These are phyloP conservation scores for Lumnitzera littorea DNA, from an alignment of 345 rosid genomes.

Conservation along the genomic window DNA sequence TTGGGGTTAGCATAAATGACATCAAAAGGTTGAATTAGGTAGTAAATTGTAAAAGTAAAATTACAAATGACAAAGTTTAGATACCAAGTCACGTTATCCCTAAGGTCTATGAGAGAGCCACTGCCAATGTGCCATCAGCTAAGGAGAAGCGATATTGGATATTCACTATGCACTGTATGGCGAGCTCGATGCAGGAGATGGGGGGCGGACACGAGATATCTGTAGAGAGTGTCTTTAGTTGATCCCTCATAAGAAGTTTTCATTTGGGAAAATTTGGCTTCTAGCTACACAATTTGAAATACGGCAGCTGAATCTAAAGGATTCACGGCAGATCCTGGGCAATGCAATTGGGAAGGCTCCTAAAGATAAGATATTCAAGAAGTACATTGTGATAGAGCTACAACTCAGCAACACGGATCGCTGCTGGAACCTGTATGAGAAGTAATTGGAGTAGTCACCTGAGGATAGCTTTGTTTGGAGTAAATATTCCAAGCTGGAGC, in stretches of 20 bases:
- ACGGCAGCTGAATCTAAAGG: conserved; percentile 68
- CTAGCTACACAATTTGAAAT: conserved; percentile 89
- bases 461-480: conserved; percentile 95
- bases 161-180: conserved; percentile 81
- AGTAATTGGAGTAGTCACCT: conserved; percentile 85
- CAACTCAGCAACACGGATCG: conserved; percentile 84
- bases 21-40: too few species aligned
- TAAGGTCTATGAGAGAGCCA: conserved; percentile 69
- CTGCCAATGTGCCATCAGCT: conserved; percentile 79
- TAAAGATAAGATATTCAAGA: conserved; percentile 88
- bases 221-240: conserved; percentile 79
- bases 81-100: too few species aligned
- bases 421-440: conserved; percentile 71
- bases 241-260: conserved; percentile 74
- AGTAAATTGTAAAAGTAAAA: too few species aligned
- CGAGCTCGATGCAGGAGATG: conserved; percentile 75
- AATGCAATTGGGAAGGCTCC: conserved; percentile 91
- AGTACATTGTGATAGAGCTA: conserved; percentile 82
- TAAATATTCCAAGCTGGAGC: conserved; percentile 74
- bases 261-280: conserved; percentile 88
- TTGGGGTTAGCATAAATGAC: too few species aligned
- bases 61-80: too few species aligned
- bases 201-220: conserved; percentile 61
- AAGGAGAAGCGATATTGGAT: conserved; percentile 92
- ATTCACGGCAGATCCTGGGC: conserved; percentile 73